Base-by-base conservation (phyloP, 768 basidiomycete species). In the Podaxis sp. region DNA sequence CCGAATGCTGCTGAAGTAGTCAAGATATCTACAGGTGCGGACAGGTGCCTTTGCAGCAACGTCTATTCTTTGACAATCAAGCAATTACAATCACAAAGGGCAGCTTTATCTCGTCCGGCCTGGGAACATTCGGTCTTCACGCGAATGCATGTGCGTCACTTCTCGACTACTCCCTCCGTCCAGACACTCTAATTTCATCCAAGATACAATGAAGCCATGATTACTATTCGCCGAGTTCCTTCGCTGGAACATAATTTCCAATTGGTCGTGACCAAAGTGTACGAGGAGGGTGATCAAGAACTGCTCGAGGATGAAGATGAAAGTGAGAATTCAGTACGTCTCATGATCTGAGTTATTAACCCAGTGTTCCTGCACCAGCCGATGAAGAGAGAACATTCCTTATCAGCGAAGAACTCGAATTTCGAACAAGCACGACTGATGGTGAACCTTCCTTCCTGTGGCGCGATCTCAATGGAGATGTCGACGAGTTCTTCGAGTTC, bases 201-300 rank as follows among this genome's bases (percentile, higher is more conserved):
- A 53, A 99, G 96, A 70, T 99, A 93, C 75, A 95, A 93, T 66
- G 95, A 97, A 67, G 96, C 96, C 4, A 95, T 97, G 80, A 90
- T 91, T 10, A 95, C 96, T 24, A 90, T 99, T 71, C 87, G 97
- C 60, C 87, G 95, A 63, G 86, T 91, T 52, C 87, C 90, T 36
- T 80, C 86, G 1, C 70, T 90, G 49, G 91, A 84, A 66, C 92
- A 87, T 81, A 88, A 86, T 75, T 93, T 89, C 72, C 92, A 98
- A 73, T 84, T 99, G 10, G 96, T 97, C 10, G 88, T 98, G 58
- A 97, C 95, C n/a, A 83, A 96, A 64, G 95, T 97, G 1, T 99
- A 93, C 70, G 95, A 99, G 68, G 96, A 99, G 65, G 97, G 95
- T 2, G 96, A 99, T 71, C 95, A 96, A 74, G 91, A 96, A 69